A percentile compares a stretch with the other conserved stretches of the same genome.
These are phyloP conservation scores for Pleurotus pulmonarius DNA, from an alignment of 768 basidiomycete species.

Conservation along the genomic window DNA sequence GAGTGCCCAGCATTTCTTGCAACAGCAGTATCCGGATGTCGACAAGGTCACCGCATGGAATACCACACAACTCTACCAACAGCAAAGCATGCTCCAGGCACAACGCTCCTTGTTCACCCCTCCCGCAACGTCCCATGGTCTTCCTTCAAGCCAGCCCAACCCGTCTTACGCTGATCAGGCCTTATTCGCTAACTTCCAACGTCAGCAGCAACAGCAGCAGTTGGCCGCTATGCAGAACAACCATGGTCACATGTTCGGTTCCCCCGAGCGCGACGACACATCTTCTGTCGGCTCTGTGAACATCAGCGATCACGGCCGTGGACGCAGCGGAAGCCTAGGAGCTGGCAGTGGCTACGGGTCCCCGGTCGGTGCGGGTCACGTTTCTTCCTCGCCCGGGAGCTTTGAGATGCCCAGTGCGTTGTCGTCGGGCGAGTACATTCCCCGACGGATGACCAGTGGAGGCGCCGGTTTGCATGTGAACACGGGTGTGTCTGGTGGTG, in stretches of 20 bases:
- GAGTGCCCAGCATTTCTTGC: conserved; percentile 14
- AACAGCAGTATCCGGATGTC: conserved; percentile 15
- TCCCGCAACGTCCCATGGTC: conserved; percentile 35
- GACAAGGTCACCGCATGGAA: conserved; percentile 12
- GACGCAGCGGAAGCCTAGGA: conserved; percentile 6
- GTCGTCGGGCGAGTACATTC: conserved; percentile 7
- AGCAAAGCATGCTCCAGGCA: conserved; percentile 21
- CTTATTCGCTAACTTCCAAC: conserved; percentile 7
- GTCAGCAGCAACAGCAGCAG: conserved; percentile 10
- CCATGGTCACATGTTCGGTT: conserved; percentile 8
- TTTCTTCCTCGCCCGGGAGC: conserved; percentile 4
- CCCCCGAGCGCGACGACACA: conserved; percentile 11
- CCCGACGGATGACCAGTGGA: conserved; percentile 3
- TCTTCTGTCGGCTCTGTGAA: conserved; percentile 12
- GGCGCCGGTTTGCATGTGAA: conserved; percentile 7
- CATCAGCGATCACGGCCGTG: conserved; percentile 8
- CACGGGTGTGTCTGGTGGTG: conserved; percentile 1
- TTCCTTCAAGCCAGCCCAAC: conserved; percentile 14
- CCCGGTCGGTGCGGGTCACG: conserved; percentile 5
- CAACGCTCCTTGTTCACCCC: conserved; percentile 38
- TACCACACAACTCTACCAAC: conserved; percentile 12
- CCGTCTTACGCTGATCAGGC: conserved; percentile 8
- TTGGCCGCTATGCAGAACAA: background rate
- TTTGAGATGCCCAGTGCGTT: conserved; percentile 10
- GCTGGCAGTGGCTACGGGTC: conserved; percentile 11